Evolutionary conservation across 2,329 filamentous ascomycete genomes (phyloP).

Genomic region (Monosporascus ibericus): DNA sequence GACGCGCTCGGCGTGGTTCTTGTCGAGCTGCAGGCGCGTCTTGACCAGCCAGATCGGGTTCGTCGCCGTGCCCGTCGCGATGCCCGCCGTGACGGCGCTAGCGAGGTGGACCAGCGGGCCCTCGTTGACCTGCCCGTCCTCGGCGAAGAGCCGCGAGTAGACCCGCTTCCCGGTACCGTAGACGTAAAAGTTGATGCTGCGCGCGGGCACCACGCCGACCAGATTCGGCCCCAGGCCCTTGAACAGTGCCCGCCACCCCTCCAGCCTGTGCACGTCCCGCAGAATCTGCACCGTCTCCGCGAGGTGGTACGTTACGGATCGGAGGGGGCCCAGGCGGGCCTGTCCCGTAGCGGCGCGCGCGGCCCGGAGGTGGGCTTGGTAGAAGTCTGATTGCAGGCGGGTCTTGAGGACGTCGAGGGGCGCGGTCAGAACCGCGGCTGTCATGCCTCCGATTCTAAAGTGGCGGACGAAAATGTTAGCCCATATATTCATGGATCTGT

Average conservation of each 20-base stretch:
- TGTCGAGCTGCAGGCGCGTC: constrained; percentile 87
- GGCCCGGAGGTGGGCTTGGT: constrained; percentile 73
- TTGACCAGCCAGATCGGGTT: constrained; percentile 98
- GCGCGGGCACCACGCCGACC: constrained; percentile 80
- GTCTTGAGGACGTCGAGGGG: constrained; percentile 94
- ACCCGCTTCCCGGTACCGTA: constrained; percentile 89
- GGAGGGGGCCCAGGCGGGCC: constrained; percentile 55
- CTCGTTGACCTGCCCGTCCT: constrained; percentile 36
- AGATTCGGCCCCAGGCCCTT: constrained; percentile 90
- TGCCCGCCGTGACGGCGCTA: constrained; percentile 70
- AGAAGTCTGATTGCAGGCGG: constrained; percentile 88
- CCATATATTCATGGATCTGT: background rate
- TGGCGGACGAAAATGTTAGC: background rate
- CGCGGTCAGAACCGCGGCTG: constrained; percentile 83
- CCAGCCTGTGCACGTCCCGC: constrained; percentile 68
- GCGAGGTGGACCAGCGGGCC: constrained; percentile 71
- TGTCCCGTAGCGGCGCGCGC: constrained; percentile 55
- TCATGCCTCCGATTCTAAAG: constrained; percentile 67
- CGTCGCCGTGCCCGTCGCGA: constrained; percentile 83
- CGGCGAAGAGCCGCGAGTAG: constrained; percentile 51
- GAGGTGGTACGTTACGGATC: constrained; percentile 67
- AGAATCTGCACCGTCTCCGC: constrained; percentile 83
- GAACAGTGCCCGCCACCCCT: constrained; percentile 84
- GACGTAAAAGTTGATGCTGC: constrained; percentile 88
- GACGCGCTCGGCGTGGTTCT: constrained; percentile 60